Percentiles rank a stretch among this genome's conserved stretches.
These are phyloP conservation scores for Xerocomus spinulosus DNA, from an alignment of 768 basidiomycete genomes.

Conservation along the genomic window DNA sequence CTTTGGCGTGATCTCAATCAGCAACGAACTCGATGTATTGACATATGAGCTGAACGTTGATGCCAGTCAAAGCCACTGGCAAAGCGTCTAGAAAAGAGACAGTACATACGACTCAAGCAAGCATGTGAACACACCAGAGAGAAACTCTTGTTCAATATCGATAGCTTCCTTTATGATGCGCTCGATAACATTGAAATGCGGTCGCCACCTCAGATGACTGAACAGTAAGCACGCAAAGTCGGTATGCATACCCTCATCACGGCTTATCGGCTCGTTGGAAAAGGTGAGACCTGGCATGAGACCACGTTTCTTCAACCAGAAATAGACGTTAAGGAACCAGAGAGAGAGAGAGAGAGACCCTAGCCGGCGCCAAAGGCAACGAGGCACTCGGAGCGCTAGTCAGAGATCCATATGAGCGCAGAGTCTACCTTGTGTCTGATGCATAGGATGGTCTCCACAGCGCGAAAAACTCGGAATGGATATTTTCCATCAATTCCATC, in stretches of 20 bases:
- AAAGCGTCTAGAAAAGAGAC: slow-evolving; percentile 57
- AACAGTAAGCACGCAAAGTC: slow-evolving; percentile 92
- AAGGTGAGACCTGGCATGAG: slow-evolving; percentile 94
- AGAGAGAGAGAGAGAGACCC: slow-evolving; percentile 96
- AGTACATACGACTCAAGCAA: not conserved
- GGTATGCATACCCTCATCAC: slow-evolving; percentile 94
- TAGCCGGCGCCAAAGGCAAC: slow-evolving; percentile 95
- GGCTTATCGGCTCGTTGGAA: slow-evolving; percentile 91
- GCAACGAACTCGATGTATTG: slow-evolving; percentile 92
- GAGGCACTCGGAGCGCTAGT: slow-evolving; percentile 75
- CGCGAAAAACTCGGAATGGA: slow-evolving; percentile 93
- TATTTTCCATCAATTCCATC: slow-evolving; percentile 97
- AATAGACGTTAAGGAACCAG: slow-evolving; percentile 90
- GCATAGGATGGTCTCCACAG: slow-evolving; percentile 88
- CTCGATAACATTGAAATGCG: slow-evolving; percentile 70
- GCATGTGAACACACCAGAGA: slow-evolving; percentile 49
- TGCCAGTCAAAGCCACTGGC: slow-evolving; percentile 81
- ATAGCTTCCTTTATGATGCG: slow-evolving; percentile 80
- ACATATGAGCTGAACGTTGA: slow-evolving; percentile 82
- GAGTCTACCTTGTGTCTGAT: slow-evolving; percentile 90
- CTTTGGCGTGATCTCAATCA: slow-evolving; percentile 78
- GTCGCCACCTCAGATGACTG: slow-evolving; percentile 68
- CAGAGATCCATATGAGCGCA: slow-evolving; percentile 89
- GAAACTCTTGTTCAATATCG: slow-evolving; percentile 77
- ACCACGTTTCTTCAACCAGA: slow-evolving; percentile 97